Base-by-base conservation (phyloP, 2,329 filamentous ascomycete genomes). In the Lasiodiplodia citricola region DNA sequence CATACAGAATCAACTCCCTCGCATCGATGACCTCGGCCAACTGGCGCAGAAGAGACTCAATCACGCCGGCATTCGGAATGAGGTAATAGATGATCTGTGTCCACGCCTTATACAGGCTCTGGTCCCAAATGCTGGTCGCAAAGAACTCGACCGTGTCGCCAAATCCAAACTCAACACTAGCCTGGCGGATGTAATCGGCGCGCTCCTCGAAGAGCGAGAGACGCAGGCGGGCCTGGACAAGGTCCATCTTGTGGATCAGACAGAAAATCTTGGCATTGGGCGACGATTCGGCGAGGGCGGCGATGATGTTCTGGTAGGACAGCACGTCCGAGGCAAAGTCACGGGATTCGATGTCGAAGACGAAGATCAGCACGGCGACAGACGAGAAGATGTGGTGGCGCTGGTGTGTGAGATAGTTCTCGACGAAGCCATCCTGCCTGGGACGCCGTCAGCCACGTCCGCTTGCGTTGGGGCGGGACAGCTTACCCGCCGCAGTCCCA, bases 181-280 rank as follows among this genome's bases (percentile, higher is more conserved):
- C 92, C 71, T 89, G 87, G 69, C 91, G 88, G 71, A 97, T 92
- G 67, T 94, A 84, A 37, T 88, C 85, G 28, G 94, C 91, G 70
- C 93, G 91, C 75, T 97, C 92, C 71, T 95, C 90, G 80, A 97
- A 97, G 71, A 97, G 89, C 69, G 88, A 84, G 77, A 94, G 90
- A 70, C 94, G 92, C 73, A 91, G 88, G 68, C 91, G 88, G 50
- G 90, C 88, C 73, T 94, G 92, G 60, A 98, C 93, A 31, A 99
- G 88, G 79, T 99, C 96, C 92, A 99, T 97, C 83, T 99, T 99
- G 89, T 99, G 96, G 73, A 99, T 92, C 55, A 99, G 88, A 70
- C 96, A 92, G 82, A 98, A 99, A 75, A 99, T 91, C 78, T 92
- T 92, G 71, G 95, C 93, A 41, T 82, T 82, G 2, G 88, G 88